A percentile compares a stretch with the other conserved stretches of the same genome.
Evolutionary conservation across 495 filamentous ascomycete species (phyloP).

Genomic region (Niebla homalea): DNA sequence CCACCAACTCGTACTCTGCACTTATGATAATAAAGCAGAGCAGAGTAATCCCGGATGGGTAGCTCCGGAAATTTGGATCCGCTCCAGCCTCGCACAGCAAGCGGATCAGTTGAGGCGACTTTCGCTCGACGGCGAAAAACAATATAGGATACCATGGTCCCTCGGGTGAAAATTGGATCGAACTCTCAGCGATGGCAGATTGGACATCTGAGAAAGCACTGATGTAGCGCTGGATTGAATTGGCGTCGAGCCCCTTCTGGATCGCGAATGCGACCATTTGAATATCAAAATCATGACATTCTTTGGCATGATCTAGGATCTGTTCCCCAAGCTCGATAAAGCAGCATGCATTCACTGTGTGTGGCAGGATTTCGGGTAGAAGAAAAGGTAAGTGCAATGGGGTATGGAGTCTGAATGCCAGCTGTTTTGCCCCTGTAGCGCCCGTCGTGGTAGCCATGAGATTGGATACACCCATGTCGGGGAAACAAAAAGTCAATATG

Average conservation of each 20-base stretch:
- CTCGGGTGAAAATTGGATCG: background rate
- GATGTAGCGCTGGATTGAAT: slow-evolving; percentile 10
- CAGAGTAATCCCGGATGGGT: background rate
- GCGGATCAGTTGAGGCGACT: slow-evolving; percentile 7
- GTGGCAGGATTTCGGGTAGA: too few species aligned
- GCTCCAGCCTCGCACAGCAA: slow-evolving; percentile 12
- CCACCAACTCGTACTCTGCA: slow-evolving; percentile 7
- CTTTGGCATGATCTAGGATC: slow-evolving; percentile 4
- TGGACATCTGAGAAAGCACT: background rate
- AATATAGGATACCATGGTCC: background rate
- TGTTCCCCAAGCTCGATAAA: background rate
- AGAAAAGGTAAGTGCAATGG: too few species aligned
- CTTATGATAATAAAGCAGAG: slow-evolving; percentile 9
- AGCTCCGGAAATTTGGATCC: background rate
- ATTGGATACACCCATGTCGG: too few species aligned
- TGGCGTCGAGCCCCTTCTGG: slow-evolving; percentile 1
- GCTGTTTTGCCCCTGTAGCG: too few species aligned
- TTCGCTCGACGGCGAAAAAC: slow-evolving; percentile 13
- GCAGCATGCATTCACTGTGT: background rate
- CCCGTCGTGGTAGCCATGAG: too few species aligned
- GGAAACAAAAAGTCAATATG: too few species aligned
- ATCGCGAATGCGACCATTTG: slow-evolving; percentile 8
- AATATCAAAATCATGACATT: background rate
- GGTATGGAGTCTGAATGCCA: too few species aligned
- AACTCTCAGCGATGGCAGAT: too few species aligned